These are phyloP conservation scores for Trametes maxima DNA, from an alignment of 768 basidiomycete genomes.

Conservation along the genomic window DNA sequence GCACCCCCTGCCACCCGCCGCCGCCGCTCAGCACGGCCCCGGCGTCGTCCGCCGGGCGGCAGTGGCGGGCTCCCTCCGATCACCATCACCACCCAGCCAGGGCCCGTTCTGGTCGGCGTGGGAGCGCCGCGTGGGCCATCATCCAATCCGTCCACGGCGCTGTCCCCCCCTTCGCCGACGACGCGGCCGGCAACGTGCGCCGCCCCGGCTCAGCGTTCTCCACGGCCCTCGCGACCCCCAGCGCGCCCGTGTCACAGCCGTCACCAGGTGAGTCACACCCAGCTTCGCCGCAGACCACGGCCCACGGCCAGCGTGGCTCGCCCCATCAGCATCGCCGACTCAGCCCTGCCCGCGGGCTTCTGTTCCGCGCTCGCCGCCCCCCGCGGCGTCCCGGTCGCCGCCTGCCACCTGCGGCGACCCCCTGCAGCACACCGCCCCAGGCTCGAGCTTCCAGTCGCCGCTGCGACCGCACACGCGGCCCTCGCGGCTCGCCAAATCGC, in stretches of 20 bases:
- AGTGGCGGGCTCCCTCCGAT: slow-evolving; percentile 21
- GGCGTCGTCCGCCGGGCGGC: slow-evolving; percentile 17
- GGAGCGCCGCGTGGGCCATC: slow-evolving; percentile 21
- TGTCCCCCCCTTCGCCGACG: slow-evolving; percentile 71
- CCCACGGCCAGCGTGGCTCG: too few species aligned
- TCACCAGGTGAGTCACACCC: slow-evolving; percentile 13
- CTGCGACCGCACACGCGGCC: slow-evolving; percentile 14
- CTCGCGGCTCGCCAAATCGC: slow-evolving; percentile 17
- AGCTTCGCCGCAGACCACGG: background rate
- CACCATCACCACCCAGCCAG: slow-evolving; percentile 13
- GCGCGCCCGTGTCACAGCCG: background rate
- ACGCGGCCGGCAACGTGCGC: slow-evolving; percentile 71
- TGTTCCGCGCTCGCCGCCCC: background rate
- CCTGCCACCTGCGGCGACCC: slow-evolving; percentile 1
- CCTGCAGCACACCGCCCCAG: background rate
- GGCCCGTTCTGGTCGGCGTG: slow-evolving; percentile 20
- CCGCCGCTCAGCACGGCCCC: background rate
- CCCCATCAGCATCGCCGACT: too few species aligned
- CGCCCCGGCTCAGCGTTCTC: slow-evolving; percentile 60
- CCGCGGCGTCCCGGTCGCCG: background rate
- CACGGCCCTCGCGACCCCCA: slow-evolving; percentile 56
- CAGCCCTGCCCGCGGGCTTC: background rate
- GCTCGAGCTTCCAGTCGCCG: background rate
- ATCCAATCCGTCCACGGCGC: slow-evolving; percentile 35
- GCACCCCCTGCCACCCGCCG: background rate